A percentile compares a stretch with the other conserved stretches of the same genome.
These are phyloP conservation scores for Metarhizium humberi DNA, from an alignment of 2,329 filamentous ascomycete species.

Conservation along the genomic window DNA sequence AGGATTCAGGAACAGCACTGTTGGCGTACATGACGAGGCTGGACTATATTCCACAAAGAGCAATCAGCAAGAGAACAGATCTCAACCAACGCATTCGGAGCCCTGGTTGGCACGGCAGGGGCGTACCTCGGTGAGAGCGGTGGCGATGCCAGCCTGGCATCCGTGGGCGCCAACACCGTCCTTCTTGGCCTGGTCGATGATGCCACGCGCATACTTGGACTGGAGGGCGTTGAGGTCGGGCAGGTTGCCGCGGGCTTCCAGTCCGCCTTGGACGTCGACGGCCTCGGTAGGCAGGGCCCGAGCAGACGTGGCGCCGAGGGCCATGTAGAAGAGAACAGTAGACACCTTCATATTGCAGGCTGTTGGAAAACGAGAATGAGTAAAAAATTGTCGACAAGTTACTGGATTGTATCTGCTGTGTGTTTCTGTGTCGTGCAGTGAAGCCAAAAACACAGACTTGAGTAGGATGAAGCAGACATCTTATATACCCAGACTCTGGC, in stretches of 20 bases:
- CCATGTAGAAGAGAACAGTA: neutral
- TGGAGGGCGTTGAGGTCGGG: too few relatives aligned
- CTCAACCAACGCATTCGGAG: neutral
- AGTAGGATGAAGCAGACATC: neutral
- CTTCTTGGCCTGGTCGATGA: conserved; percentile 11
- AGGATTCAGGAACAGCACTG: conserved; percentile 10
- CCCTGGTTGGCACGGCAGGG: neutral
- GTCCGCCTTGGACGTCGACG: neutral
- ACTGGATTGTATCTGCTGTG: neutral
- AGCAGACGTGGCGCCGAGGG: neutral
- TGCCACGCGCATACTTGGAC: conserved; percentile 4
- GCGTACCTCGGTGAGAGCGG: conserved; percentile 13
- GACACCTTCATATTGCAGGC: conserved; percentile 6
- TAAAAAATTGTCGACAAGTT: neutral
- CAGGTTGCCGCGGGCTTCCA: neutral
- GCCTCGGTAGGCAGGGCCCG: neutral
- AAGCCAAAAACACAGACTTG: neutral
- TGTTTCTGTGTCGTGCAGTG: neutral
- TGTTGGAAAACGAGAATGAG: neutral
- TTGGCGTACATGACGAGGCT: conserved; percentile 13
- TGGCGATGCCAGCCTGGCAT: conserved; percentile 13
- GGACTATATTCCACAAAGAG: conserved; percentile 6
- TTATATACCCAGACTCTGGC: neutral
- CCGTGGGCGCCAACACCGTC: conserved; percentile 11
- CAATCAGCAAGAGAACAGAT: neutral